Evolutionary conservation across 371 early-diverging fungal genomes (phyloP), one percentile per base, ranked within the genome.

Genomic region (Syncephalastrum sp.): DNA sequence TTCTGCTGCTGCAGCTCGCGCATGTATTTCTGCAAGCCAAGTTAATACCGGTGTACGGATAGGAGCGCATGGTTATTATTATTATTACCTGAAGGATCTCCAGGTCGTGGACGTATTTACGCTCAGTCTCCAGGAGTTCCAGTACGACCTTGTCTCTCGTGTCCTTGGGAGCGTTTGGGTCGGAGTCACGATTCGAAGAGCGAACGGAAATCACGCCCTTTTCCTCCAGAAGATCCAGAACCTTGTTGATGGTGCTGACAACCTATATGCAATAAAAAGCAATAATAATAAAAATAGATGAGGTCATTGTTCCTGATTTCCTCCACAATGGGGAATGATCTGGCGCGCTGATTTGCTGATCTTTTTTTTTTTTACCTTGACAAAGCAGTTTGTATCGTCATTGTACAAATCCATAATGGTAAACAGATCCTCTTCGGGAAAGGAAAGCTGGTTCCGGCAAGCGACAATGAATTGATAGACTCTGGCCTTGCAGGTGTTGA

Each of bases 361-460:
- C 42, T 46, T 42, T 53, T 33, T 6, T 50, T 14, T 41, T 5
- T 29, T 57, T 81, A 96, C 97, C 85, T 94, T 97, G 64, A 97
- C 91, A 70, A 97, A 93, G 23, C 92, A 93, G 67, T 92, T 92
- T 33, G 96, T 97, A 71, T 97, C 96, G 63, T 97, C 93, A 63
- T 88, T 88, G 69, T 90, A 95, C 49, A 97, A 75, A 53, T 96
- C 95, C 12, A 87, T 74, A 57, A 96, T 90, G 50, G 93, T 82
- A 67, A 96, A 94, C 56, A 91, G 79, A 60, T 94, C 89, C 47
- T 91, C 88, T 53, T 92, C 91, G 13, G 70, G 60, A 54, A 94
- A 78, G 12, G 71, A 71, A 23, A 92, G 73, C 53, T 91, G 82
- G 4, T 85, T 69, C 50, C 82, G 79, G 61, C 90, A 89, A 19